Percentiles rank a stretch among this genome's conserved stretches.
These are phyloP conservation scores for Lactarius tabidus DNA, from an alignment of 768 basidiomycete genomes.

Conservation along the genomic window DNA sequence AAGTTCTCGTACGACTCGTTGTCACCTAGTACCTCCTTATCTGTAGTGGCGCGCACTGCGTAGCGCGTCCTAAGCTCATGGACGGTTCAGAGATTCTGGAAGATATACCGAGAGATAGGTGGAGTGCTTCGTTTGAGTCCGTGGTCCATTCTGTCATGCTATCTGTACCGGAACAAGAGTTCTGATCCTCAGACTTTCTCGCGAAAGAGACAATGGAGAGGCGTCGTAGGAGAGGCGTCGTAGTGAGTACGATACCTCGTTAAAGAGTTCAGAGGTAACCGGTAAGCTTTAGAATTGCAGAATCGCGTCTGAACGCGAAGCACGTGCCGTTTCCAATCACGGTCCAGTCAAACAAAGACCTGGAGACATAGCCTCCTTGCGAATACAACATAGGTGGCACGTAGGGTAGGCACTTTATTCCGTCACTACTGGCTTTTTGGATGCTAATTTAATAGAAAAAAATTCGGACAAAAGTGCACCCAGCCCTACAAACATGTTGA, in stretches of 20 bases:
- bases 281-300: not conserved
- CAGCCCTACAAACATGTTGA: not conserved
- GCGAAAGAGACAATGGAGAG: not conserved
- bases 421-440: no score
- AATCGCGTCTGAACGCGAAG: slow-evolving; percentile 1
- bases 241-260: not conserved
- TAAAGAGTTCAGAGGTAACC: not conserved
- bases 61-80: not conserved
- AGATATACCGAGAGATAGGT: slow-evolving; percentile 64
- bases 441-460: not conserved
- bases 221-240: not conserved
- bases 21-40: slow-evolving; percentile 52
- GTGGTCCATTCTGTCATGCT: slow-evolving; percentile 61
- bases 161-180: not conserved
- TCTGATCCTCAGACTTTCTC: not conserved
- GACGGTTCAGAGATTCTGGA: not conserved
- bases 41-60: slow-evolving; percentile 66
- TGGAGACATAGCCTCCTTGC: not conserved
- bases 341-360: not conserved
- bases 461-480: not conserved
- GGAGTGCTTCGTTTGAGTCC: slow-evolving; percentile 73
- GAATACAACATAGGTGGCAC: not conserved
- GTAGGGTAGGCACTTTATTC: not conserved
- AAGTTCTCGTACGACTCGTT: slow-evolving; percentile 65
- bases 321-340: not conserved